phyloP scores from a whole-genome alignment of 139 green algal species.

The Tetradesmus lagerheimii region DNA sequence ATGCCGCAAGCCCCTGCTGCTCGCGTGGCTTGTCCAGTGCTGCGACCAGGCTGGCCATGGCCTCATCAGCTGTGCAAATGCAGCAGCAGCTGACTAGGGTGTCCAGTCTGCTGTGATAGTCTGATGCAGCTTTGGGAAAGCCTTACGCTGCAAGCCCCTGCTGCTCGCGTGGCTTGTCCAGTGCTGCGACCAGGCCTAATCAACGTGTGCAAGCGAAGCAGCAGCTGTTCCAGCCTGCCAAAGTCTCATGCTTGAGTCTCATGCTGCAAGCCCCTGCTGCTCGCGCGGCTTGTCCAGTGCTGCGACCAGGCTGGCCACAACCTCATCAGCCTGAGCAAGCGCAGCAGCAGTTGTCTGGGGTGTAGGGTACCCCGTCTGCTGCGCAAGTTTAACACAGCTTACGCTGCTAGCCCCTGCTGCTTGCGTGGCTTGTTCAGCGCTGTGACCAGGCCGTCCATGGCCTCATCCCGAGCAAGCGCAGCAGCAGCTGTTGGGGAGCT shows the following conservation, averaged over 20 bases:
- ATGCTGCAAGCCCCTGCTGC: not conserved
- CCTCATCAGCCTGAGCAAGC: conserved; percentile 9
- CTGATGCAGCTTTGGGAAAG: no score
- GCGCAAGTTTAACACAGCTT: no score
- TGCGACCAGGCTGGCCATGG: not conserved
- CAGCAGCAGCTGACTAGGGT: not conserved
- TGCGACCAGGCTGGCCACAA: not conserved
- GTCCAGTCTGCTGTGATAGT: no score
- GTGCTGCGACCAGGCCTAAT: not conserved
- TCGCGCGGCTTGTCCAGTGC: not conserved
- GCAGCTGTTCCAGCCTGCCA: not conserved
- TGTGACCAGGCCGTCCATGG: not conserved
- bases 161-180: conserved; percentile 13
- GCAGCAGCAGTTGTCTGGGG: not conserved
- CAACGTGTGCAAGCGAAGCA: not conserved
- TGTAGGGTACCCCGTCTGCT: no score
- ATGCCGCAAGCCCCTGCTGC: not conserved
- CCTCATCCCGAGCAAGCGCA: not conserved
- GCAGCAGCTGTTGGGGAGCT: not conserved
- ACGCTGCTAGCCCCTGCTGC: not conserved
- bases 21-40: conserved; percentile 1
- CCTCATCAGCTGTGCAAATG: not conserved
- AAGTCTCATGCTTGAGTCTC: no score
- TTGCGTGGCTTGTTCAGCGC: conserved; percentile 5
- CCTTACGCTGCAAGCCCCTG: not conserved